Evolutionary conservation across 495 filamentous ascomycete genomes (phyloP).

Genomic region (Aspergillus saccharolyticus): DNA sequence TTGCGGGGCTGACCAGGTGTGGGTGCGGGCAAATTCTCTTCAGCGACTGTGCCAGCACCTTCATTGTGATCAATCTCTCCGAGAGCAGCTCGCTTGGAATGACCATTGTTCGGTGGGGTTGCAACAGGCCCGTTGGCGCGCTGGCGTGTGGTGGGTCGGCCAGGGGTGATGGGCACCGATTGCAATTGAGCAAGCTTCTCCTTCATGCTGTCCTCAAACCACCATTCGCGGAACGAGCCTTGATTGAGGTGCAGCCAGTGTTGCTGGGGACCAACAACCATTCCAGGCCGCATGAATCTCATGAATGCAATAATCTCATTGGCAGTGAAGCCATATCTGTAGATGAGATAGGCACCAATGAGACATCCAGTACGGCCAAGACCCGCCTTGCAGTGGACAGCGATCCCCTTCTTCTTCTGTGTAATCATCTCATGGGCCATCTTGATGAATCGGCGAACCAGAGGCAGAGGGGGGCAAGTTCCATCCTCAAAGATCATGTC

Average conservation of each 20-base stretch:
- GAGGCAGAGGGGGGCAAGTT: constrained; percentile 80
- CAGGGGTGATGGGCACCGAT: constrained; percentile 71
- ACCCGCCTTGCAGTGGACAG: constrained; percentile 97
- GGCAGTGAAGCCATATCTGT: constrained; percentile 95
- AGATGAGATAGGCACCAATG: constrained; percentile 96
- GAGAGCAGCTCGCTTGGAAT: constrained; percentile 72
- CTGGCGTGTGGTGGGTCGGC: constrained; percentile 53
- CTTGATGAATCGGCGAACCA: constrained; percentile 89
- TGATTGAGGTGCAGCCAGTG: constrained; percentile 99
- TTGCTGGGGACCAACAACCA: constrained; percentile 99
- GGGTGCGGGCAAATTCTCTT: constrained; percentile 86
- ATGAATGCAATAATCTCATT: constrained; percentile 98
- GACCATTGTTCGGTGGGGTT: constrained; percentile 75
- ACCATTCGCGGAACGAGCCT: constrained; percentile 94
- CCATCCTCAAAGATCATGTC: constrained; percentile 99
- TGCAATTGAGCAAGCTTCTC: constrained; percentile 51
- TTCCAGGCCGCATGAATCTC: constrained; percentile 98
- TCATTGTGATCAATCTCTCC: constrained; percentile 87
- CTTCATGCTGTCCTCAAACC: constrained; percentile 82
- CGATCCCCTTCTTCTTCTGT: constrained; percentile 78
- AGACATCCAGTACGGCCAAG: constrained; percentile 94
- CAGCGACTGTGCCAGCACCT: constrained; percentile 49
- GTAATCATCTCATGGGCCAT: constrained; percentile 93
- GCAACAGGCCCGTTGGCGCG: constrained; percentile 60
- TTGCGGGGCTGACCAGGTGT: constrained; percentile 96